These are phyloP conservation scores for Elaphomyces granulatus DNA, from an alignment of 495 filamentous ascomycete genomes.

Conservation along the genomic window DNA sequence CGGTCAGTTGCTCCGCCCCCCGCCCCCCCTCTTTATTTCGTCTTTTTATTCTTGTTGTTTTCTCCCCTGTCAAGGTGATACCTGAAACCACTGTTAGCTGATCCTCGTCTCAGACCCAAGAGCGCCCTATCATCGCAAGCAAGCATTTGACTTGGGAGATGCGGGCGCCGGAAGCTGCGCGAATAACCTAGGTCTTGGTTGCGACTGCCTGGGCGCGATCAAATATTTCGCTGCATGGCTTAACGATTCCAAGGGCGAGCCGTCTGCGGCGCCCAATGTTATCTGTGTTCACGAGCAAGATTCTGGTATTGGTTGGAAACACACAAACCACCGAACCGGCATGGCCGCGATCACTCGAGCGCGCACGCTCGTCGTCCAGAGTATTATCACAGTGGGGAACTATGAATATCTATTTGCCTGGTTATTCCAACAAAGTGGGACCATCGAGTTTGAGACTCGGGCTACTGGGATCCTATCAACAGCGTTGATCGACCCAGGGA, in stretches of 20 bases:
- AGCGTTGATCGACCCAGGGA: constrained; percentile 41
- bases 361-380: constrained; percentile 41
- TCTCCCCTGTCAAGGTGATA: too few relatives aligned
- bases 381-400: constrained; percentile 53
- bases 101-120: constrained; percentile 35
- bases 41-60: not conserved
- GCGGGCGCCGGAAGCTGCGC: constrained; percentile 41
- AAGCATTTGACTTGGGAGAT: constrained; percentile 48
- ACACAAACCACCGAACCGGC: constrained; percentile 43
- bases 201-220: constrained; percentile 42
- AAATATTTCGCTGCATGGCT: constrained; percentile 39
- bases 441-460: constrained; percentile 53
- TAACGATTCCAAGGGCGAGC: constrained; percentile 29
- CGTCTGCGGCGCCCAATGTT: constrained; percentile 30
- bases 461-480: constrained; percentile 70
- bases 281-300: constrained; percentile 47
- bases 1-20: not conserved
- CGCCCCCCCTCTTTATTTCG: not conserved
- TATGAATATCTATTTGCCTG: constrained; percentile 67
- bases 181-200: constrained; percentile 44
- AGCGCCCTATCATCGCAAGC: constrained; percentile 42
- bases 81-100: too few relatives aligned
- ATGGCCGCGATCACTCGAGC: constrained; percentile 35
- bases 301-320: constrained; percentile 42
- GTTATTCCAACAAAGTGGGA: constrained; percentile 61